Percentiles rank a stretch among this genome's conserved stretches.
Conservation (phyloP, 805 yeast species). For the Metschnikowia gelsemii region DNA sequence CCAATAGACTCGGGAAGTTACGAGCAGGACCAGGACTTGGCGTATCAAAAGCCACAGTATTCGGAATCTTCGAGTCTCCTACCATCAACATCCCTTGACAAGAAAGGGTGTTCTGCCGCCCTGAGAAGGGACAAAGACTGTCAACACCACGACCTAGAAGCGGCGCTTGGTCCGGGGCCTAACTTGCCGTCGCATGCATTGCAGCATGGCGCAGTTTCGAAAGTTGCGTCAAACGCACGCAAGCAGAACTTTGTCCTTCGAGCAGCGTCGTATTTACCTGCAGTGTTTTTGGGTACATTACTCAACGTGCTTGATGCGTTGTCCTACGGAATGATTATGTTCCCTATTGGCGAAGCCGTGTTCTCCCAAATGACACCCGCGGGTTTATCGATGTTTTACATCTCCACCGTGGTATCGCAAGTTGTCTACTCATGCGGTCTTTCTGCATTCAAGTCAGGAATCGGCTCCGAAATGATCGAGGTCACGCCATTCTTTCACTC, state of each 20-base stretch:
- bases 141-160: constrained; percentile 4
- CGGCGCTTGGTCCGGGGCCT: constrained; percentile 12
- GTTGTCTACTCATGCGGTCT: constrained; percentile 87
- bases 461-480: constrained; percentile 98
- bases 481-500: constrained; percentile 98
- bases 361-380: constrained; percentile 81
- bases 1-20: constrained; percentile 16
- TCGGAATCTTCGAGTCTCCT: constrained; percentile 11
- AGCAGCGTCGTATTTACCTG: constrained; percentile 60
- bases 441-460: constrained; percentile 83
- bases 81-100: constrained; percentile 16
- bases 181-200: constrained; percentile 8
- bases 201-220: background rate
- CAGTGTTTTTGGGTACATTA: constrained; percentile 80
- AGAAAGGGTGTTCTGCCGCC: constrained; percentile 10
- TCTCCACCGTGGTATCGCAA: constrained; percentile 88
- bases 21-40: background rate
- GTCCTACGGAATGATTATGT: constrained; percentile 96
- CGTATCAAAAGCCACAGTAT: constrained; percentile 3
- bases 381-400: constrained; percentile 91
- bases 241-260: constrained; percentile 20
- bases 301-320: constrained; percentile 89
- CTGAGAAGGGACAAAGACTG: constrained; percentile 3
- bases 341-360: constrained; percentile 80
- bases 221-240: constrained; percentile 1